These are phyloP conservation scores for Trifolium subterraneum DNA, from an alignment of 306 rosid genomes.

Conservation along the genomic window DNA sequence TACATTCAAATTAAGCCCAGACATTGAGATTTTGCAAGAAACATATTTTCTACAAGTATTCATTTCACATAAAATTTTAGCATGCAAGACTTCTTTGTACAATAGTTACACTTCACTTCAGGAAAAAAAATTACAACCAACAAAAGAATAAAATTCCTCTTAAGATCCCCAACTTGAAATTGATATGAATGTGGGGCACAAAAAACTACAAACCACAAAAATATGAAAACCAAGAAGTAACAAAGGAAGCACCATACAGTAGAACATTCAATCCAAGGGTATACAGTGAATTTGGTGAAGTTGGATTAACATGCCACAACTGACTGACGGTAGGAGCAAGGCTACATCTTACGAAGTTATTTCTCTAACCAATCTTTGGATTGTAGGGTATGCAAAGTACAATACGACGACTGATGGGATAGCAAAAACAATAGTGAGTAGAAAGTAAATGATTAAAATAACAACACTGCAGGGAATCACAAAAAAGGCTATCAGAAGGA, in stretches of 20 bases:
- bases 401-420: conserved; percentile 75
- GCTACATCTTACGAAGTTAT: conserved; percentile 66
- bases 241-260: conserved; percentile 17
- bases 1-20: conserved; percentile 1
- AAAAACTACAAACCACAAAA: conserved; percentile 26
- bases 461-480: conserved; percentile 76
- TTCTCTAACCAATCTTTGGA: conserved; percentile 76
- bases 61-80: conserved; percentile 11
- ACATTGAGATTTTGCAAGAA: conserved; percentile 8
- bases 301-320: conserved; percentile 23
- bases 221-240: conserved; percentile 37
- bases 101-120: conserved; percentile 34
- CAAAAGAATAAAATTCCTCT: conserved; percentile 20
- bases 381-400: conserved; percentile 76
- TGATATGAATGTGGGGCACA: conserved; percentile 13
- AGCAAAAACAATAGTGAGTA: conserved; percentile 79
- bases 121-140: conserved; percentile 32
- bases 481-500: conserved; percentile 70
- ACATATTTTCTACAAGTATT: conserved; percentile 16
- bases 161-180: conserved; percentile 34
- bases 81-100: conserved; percentile 30
- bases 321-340: conserved; percentile 28
- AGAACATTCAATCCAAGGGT: conserved; percentile 33
- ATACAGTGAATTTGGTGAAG: conserved; percentile 14
- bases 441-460: conserved; percentile 72